Evolutionary conservation across 176 grass and related monocot genomes (phyloP).

Genomic region (Phoenix dactylifera): DNA sequence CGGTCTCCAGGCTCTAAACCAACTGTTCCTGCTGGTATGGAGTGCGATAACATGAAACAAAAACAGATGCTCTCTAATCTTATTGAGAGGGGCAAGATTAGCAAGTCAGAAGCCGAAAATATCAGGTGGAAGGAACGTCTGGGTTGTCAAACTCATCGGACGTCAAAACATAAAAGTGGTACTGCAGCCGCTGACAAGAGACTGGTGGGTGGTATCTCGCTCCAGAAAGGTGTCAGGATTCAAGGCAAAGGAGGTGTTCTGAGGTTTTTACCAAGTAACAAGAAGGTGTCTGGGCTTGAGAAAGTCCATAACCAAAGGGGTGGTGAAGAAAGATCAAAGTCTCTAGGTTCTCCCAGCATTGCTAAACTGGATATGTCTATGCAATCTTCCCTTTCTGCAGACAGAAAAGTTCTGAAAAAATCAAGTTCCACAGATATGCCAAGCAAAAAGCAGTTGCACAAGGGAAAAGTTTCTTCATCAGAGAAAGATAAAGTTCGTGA

Average conservation of each 20-base stretch:
- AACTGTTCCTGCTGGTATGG: not conserved
- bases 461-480: conserved; percentile 37
- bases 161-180: conserved; percentile 13
- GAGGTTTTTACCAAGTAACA: conserved; percentile 18
- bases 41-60: conserved; percentile 14
- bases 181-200: not conserved
- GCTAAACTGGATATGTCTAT: not conserved
- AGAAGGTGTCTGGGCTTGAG: not conserved
- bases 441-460: conserved; percentile 10
- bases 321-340: conserved; percentile 17
- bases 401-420: conserved; percentile 32
- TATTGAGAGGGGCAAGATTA: not conserved
- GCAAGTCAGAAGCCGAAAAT: conserved; percentile 13
- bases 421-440: conserved; percentile 18
- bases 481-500: conserved; percentile 22
- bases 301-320: not conserved
- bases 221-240: conserved; percentile 13
- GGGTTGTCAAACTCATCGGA: conserved; percentile 8
- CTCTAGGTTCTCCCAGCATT: not conserved
- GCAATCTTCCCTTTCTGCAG: conserved; percentile 17
- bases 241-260: conserved; percentile 53
- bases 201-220: conserved; percentile 2
- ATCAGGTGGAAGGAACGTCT: conserved; percentile 7
- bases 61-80: conserved; percentile 19
- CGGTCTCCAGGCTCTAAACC: conserved; percentile 20